Conservation (phyloP, 1,284 basidiomycete species). For the Rhodotorula sp. region DNA sequence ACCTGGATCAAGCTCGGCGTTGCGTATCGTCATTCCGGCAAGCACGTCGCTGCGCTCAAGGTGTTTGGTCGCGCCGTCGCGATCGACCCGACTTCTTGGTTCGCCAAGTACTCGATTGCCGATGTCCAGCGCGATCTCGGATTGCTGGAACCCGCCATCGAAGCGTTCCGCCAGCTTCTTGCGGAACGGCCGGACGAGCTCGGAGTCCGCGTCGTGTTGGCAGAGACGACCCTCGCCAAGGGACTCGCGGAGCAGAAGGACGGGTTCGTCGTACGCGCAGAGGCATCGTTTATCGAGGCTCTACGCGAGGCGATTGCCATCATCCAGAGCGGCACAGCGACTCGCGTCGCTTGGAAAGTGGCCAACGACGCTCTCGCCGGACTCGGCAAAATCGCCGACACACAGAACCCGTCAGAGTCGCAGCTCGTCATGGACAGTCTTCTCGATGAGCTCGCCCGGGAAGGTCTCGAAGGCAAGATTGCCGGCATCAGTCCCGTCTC, state of each 20-base stretch:
- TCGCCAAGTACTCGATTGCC: conserved; percentile 78
- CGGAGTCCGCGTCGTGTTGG: conserved; percentile 71
- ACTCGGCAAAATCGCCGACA: conserved; percentile 41
- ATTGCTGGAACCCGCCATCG: conserved; percentile 70
- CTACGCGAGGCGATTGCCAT: conserved; percentile 18
- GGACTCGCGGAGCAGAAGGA: conserved; percentile 65
- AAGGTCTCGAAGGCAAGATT: conserved; percentile 46
- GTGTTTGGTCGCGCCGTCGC: conserved; percentile 73
- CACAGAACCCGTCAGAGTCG: neutral
- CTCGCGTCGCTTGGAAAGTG: conserved; percentile 79
- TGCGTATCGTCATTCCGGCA: conserved; percentile 82
- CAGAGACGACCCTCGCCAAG: conserved; percentile 70
- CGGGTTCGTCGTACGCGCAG: conserved; percentile 73
- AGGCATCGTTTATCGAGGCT: conserved; percentile 65
- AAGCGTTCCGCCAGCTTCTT: conserved; percentile 64
- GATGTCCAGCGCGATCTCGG: conserved; percentile 82
- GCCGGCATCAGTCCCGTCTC: conserved; percentile 34
- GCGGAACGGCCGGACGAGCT: conserved; percentile 59
- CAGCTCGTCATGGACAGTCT: conserved; percentile 10
- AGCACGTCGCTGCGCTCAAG: conserved; percentile 86
- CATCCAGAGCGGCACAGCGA: conserved; percentile 31
- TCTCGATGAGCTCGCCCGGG: conserved; percentile 30
- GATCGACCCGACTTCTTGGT: conserved; percentile 72
- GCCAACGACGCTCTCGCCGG: conserved; percentile 71
- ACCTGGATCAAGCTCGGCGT: conserved; percentile 91